Evolutionary conservation across 2,329 filamentous ascomycete genomes (phyloP), one percentile per base, ranked within the genome.

Genomic region (Aspergillus sp.): DNA sequence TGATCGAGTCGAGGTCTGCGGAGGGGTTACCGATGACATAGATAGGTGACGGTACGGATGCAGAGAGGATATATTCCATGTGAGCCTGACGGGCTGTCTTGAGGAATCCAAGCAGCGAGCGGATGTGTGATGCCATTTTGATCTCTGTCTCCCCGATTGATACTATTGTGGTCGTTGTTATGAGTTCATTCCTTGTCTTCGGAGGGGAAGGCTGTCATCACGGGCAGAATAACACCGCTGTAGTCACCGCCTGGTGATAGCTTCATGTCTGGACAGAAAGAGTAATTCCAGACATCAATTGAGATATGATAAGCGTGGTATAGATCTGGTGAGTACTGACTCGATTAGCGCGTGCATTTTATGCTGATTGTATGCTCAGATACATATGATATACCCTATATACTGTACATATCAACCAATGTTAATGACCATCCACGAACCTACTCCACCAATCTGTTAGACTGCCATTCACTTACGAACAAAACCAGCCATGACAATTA

Each of bases 1-100:
- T 75, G 58, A 83, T 77, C 29, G 80, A 83, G 65, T 83, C 80
- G 46, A 83, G 73, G 59, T 83, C 80, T 58, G 66, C 66, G n/a
- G 70, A 70, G 9, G 67, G 63, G 45, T 74, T 72, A 26, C 68
- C 70, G 34, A 71, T 56, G 19, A 73, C 69, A 47, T 70, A 68
- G 27, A 69, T 59, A 0, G 62, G 64, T 9, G 59, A 36, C 1
- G 54, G 40, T 4, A 57, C 48, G 5, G 48, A 29, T 10, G 56
- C 54, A 7, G 55, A 48, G 2, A 65, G 42, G 45, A 60, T 19
- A 19, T 19, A 64, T 40, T 54, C 54, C 12, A 56, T 57, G 42
- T 67, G 61, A 4, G 55, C 43, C 34, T 60, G 58, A 19, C 58
- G 57, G 12, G 67, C 58, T 28, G 65, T 53, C 45, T 55, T 62